phyloP scores from a whole-genome alignment of 345 rosid species.

The Orychophragmus violaceus region DNA sequence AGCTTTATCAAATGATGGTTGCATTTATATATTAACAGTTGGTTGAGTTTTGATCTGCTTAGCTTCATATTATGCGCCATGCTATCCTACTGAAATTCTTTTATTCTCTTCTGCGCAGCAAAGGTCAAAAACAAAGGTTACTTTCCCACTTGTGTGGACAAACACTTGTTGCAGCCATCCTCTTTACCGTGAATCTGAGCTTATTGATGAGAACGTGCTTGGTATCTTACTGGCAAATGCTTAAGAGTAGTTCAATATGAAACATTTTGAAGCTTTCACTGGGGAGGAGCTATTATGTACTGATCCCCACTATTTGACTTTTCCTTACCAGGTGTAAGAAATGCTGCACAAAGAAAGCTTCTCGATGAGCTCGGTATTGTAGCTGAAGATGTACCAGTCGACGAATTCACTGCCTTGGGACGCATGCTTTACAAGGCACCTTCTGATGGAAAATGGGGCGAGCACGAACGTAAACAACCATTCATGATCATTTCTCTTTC shows the following conservation, averaged over 20 bases:
- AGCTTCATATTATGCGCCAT: neutral
- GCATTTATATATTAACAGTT: neutral
- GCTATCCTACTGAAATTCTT: neutral
- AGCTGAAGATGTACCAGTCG: slow-evolving; percentile 80
- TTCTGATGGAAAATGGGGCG: slow-evolving; percentile 98
- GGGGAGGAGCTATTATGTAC: neutral
- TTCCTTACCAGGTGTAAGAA: slow-evolving; percentile 63
- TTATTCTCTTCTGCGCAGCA: slow-evolving; percentile 45
- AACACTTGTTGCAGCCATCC: slow-evolving; percentile 99
- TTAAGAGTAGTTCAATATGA: neutral
- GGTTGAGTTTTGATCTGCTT: neutral
- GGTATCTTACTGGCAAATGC: slow-evolving; percentile 35
- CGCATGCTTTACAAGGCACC: slow-evolving; percentile 94
- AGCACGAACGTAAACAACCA: slow-evolving; percentile 72
- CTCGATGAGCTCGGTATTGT: slow-evolving; percentile 85
- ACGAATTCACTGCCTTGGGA: slow-evolving; percentile 62
- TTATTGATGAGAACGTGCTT: slow-evolving; percentile 56
- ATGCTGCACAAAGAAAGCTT: slow-evolving; percentile 97
- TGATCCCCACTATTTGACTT: neutral
- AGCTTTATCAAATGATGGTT: neutral
- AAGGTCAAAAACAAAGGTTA: slow-evolving; percentile 92
- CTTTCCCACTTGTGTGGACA: slow-evolving; percentile 98
- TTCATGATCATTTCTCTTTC: neutral
- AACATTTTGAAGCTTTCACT: neutral
- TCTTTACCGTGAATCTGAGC: slow-evolving; percentile 82